phyloP scores from a whole-genome alignment of 176 grass and related monocot species.

The Otatea glauca region DNA sequence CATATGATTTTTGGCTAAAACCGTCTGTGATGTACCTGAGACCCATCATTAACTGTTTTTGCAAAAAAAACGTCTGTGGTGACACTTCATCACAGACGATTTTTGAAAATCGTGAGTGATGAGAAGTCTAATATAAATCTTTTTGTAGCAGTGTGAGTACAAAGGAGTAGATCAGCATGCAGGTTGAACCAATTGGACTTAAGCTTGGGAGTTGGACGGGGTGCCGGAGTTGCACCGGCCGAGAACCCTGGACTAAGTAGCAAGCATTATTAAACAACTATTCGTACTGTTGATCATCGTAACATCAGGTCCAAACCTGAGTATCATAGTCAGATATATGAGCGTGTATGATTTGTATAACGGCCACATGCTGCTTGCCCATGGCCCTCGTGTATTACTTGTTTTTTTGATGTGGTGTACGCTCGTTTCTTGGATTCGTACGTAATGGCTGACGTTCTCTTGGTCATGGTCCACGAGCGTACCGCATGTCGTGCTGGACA shows the following conservation, averaged over 20 bases:
- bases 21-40: no score
- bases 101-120: no score
- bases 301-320: not conserved
- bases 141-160: no score
- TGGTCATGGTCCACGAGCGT: not conserved
- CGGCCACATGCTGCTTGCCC: not conserved
- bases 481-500: not conserved
- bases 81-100: no score
- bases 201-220: no score
- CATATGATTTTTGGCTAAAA: no score
- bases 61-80: no score
- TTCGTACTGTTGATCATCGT: not conserved
- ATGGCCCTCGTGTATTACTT: not conserved
- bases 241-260: not conserved
- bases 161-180: no score
- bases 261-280: not conserved
- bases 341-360: not conserved
- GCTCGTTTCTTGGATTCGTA: not conserved
- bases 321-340: not conserved
- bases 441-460: not conserved
- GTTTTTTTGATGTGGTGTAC: not conserved
- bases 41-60: no score
- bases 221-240: not conserved
- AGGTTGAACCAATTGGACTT: no score
- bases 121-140: no score